Percentiles rank a stretch among this genome's conserved stretches.
These are phyloP conservation scores for Aspergillus niger DNA, from an alignment of 2,329 filamentous ascomycete genomes.

Conservation along the genomic window DNA sequence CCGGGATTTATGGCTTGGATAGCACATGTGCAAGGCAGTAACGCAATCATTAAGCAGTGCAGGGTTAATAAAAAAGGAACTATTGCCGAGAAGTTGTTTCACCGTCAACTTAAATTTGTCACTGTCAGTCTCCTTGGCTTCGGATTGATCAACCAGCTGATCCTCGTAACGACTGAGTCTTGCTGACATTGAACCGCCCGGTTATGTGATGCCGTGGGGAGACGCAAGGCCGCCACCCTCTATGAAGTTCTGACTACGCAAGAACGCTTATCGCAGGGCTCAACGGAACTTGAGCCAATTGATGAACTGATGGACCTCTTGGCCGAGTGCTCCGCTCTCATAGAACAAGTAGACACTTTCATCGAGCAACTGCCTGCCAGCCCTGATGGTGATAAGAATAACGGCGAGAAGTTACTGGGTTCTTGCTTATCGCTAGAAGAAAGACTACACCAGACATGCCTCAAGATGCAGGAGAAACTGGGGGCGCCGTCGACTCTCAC, in stretches of 20 bases:
- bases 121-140: slow-evolving; percentile 14
- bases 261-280: neutral
- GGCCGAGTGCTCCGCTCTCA: slow-evolving; percentile 20
- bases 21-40: slow-evolving; percentile 26
- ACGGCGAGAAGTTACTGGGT: slow-evolving; percentile 15
- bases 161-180: neutral
- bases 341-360: slow-evolving; percentile 21
- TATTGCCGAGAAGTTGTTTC: slow-evolving; percentile 19
- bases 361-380: slow-evolving; percentile 2
- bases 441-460: slow-evolving; percentile 15
- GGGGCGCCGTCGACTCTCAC: slow-evolving; percentile 13
- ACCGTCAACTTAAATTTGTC: slow-evolving; percentile 26
- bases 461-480: slow-evolving; percentile 20
- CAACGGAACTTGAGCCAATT: slow-evolving; percentile 16
- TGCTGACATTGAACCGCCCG: slow-evolving; percentile 11
- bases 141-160: neutral
- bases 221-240: slow-evolving; percentile 18
- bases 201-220: slow-evolving; percentile 23
- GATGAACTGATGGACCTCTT: slow-evolving; percentile 23
- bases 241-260: slow-evolving; percentile 17
- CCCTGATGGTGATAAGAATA: neutral
- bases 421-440: slow-evolving; percentile 17
- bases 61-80: slow-evolving; percentile 5
- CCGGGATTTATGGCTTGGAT: slow-evolving; percentile 26
- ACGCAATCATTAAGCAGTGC: slow-evolving; percentile 19